A percentile compares a stretch with the other conserved stretches of the same genome.
phyloP scores from a whole-genome alignment of 2,329 filamentous ascomycete species.

The Elsinoe fawcettii region DNA sequence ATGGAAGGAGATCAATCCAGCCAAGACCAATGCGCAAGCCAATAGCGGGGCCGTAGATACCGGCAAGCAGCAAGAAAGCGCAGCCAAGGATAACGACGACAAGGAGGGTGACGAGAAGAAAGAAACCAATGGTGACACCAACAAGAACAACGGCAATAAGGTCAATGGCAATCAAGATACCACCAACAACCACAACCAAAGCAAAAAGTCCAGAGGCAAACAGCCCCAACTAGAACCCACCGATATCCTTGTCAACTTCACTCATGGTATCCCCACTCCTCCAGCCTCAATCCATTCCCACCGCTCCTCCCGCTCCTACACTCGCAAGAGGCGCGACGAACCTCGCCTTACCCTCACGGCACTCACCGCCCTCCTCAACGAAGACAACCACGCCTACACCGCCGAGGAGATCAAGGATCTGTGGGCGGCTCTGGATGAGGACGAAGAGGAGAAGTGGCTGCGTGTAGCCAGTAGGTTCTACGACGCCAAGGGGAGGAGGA shows the following conservation, averaged over 20 bases:
- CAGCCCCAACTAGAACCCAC: neutral
- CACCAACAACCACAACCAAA: neutral
- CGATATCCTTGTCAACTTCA: neutral
- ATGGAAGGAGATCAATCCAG: slow-evolving; percentile 21
- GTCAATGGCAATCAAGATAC: neutral
- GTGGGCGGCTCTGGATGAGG: slow-evolving; percentile 37
- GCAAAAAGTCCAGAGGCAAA: slow-evolving; percentile 14
- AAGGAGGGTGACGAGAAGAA: slow-evolving; percentile 19
- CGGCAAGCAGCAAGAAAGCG: no score
- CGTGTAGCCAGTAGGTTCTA: slow-evolving; percentile 41
- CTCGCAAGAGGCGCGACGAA: neutral
- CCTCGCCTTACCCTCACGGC: slow-evolving; percentile 21
- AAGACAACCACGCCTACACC: slow-evolving; percentile 31
- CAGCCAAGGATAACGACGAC: neutral
- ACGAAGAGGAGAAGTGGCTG: slow-evolving; percentile 40
- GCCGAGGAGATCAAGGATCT: slow-evolving; percentile 36
- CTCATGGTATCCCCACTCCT: neutral
- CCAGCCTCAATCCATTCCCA: neutral
- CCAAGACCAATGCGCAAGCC: neutral
- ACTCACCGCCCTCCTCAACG: neutral
- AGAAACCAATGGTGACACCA: slow-evolving; percentile 17
- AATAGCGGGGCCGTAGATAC: no score
- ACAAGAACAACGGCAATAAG: neutral
- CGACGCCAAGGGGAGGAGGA: slow-evolving; percentile 43
- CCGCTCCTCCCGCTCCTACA: neutral